Evolutionary conservation across 257 asterid genomes (phyloP), one percentile per base, ranked within the genome.

Genomic region (Plantago ovata): DNA sequence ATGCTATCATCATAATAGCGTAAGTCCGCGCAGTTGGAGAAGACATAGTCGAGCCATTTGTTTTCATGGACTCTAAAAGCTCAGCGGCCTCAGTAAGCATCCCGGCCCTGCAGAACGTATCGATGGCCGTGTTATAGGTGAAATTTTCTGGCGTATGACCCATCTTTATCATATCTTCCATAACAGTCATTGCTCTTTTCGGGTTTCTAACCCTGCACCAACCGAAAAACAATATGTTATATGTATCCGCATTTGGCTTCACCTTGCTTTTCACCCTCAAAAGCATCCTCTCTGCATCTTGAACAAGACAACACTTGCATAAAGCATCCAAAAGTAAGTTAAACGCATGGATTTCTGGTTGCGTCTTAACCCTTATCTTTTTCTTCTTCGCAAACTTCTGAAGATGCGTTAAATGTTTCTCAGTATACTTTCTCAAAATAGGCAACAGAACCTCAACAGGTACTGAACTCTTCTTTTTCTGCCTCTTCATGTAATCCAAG

Each of bases 121-220:
- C 95, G 20, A 92, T 83, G 19, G 94, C 96, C 32, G 96, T 84
- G 64, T 84, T 92, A 48, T 92, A 92, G 0, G 88, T 74, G 81
- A 88, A 88, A 62, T 73, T 80, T 22, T 92, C 95, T 23, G 95
- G 98, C 13, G 81, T 69, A 61, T 72, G 75, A 22, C 98, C 96
- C 74, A 60, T 46, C 7, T 55, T 55, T 13, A 92, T 88, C 98
- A 92, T 92, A 45, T 88, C 87, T 52, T 92, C 89, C 20, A 92
- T 84, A 56, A 84, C 52, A 36, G 60, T 58, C 87, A 92, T 83
- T 50, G 77, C 95, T 72, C 89, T 74, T 21, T 44, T 65, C 0
- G 98, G 98, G 65, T 82, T 82, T 62, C 94, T 75, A 28, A 88
- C 91, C 75, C 95, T 76, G 45, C 96, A 88, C 96, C 96, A 88